Base-by-base conservation (phyloP, 305 asterid species). In the Fraxinus xanthoxyloides region DNA sequence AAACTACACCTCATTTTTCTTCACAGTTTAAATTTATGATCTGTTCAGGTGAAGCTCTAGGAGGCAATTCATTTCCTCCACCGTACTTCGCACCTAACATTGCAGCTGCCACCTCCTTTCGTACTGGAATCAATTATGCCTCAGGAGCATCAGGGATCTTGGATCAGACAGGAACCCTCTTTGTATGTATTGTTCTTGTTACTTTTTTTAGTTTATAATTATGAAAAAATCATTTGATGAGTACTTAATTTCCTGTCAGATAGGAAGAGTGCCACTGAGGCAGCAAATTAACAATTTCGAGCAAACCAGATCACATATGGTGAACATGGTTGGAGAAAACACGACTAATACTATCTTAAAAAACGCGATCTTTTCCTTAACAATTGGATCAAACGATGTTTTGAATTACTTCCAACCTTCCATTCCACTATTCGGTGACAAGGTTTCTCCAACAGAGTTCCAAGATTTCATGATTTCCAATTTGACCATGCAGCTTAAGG, bases 91-190 rank as follows among this genome's bases (percentile, higher is more conserved):
- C 89, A 65, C 91, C 92, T 31, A 32, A 87, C 80, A 26, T 24
- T 65, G 78, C 88, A 13, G 83, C 84, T 23, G 69, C 84, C 8
- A 75, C 80, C 48, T 88, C 88, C 59, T 82, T 89, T 17, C 86
- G 80, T 35, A 69, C 51, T 43, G 93, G 94, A 80, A 83, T 88
- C 32, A 89, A 91, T 70, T 91, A 89, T 82, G 94, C 92, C 59
- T 91, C 94, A 2, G 94, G 93, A 35, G 91, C 93, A 82, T 89
- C 94, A 0, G 93, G 94, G 21, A 89, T 91, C 81, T 85, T 89
- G 83, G 91, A 89, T 73, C 81, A 79, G 72, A 91, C 94, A 0
- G 94, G 94, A 77, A 75, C 85, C 82, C 74, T 88, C 72, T 91
- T 89, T 81, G 91, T 90, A 59, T 30, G 89, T 84, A 5, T 72